Evolutionary conservation across 1,284 basidiomycete species (phyloP).

Genomic region (Porogramme epimiltina): DNA sequence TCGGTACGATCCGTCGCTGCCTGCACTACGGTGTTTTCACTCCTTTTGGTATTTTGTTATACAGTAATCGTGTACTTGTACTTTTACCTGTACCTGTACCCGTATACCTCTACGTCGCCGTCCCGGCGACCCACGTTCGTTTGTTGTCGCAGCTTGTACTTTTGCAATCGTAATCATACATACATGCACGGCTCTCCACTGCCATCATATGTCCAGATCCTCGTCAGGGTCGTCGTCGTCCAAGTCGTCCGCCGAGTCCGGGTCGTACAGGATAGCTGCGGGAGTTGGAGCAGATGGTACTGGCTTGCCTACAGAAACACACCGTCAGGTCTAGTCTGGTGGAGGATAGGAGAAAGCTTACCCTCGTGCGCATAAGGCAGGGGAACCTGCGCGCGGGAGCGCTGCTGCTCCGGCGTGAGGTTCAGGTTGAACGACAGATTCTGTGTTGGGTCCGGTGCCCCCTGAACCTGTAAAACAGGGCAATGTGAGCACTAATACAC

Average conservation of each 20-base stretch:
- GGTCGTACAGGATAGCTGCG: constrained; percentile 68
- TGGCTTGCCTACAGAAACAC: constrained; percentile 27
- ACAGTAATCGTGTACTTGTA: no score
- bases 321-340: no score
- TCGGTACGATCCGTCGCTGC: no score
- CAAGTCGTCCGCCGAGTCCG: constrained; percentile 86
- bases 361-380: constrained; percentile 88
- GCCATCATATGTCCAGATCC: constrained; percentile 73
- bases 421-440: constrained; percentile 83
- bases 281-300: constrained; percentile 10
- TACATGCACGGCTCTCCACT: neutral
- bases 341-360: constrained; percentile 34
- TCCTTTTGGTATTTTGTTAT: no score
- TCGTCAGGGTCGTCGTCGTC: constrained; percentile 92
- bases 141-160: no score
- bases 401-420: constrained; percentile 83
- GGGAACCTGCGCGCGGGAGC: constrained; percentile 77
- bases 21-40: no score
- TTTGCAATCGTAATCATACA: neutral
- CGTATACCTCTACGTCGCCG: no score
- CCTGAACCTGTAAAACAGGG: constrained; percentile 27
- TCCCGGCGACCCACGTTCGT: no score
- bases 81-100: no score
- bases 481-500: neutral
- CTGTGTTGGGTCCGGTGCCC: constrained; percentile 56